Evolutionary conservation across 371 early-diverging fungal species (phyloP), one percentile per base, ranked within the genome.

Genomic region (Parasitella parasitica): DNA sequence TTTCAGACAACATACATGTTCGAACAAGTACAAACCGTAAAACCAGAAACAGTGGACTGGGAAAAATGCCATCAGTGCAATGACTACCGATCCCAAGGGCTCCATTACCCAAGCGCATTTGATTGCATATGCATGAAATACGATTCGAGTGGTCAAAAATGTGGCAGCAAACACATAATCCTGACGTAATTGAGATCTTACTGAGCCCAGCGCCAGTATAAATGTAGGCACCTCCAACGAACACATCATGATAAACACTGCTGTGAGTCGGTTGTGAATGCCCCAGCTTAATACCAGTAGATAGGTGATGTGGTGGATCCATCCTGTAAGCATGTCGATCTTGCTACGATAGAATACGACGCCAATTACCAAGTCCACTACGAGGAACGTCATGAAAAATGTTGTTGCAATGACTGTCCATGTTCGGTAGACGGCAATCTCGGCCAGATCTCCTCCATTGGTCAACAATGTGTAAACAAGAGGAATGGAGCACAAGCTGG

Each of bases 251-350:
- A 71, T 59, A 57, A 81, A 81, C 24, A 76, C 49, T 7, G 63
- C 41, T 0, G 64, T 59, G 20, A 61, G 69, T 15, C 54, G 64
- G 11, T 59, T 32, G 6, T 53, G 51, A 12, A 81, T 64, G 13
- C 69, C 70, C 71, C 73, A 77, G 11, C 59, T 52, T 2, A 78
- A 50, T 7, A 64, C 34, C 24, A 48, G 43, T 6, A 69, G 24
- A 54, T 86, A 86, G 18, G 74, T 72, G 15, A 79, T 69, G 52
- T 86, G 86, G 59, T 86, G 86, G 6, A 82, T 61, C 77, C 84
- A 84, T 6, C 83, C 83, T 32, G 83, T 84, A 15, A 86, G 70
- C 1, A 77, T 49, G 20, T 77, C 81, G 27, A 86, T 70, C 38
- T 80, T 73, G 37, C 60, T 63, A 18, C 73, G 65, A 55, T 86